A percentile compares a stretch with the other conserved stretches of the same genome.
These are phyloP conservation scores for Zymoseptoria tritici DNA, from an alignment of 2,329 filamentous ascomycete genomes.

Conservation along the genomic window DNA sequence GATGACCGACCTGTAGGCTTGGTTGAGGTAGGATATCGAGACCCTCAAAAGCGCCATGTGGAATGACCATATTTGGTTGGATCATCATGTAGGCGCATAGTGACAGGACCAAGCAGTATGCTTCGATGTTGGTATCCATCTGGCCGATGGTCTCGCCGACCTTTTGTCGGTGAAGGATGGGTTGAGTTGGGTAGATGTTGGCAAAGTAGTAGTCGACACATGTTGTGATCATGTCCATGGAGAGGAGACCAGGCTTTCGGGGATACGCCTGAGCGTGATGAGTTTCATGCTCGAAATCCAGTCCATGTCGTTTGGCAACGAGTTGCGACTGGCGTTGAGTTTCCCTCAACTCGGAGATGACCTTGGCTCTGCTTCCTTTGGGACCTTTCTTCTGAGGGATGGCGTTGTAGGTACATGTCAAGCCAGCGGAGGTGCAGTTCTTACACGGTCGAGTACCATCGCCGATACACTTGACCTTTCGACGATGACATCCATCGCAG, in stretches of 20 bases:
- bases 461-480: constrained; percentile 46
- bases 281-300: constrained; percentile 35
- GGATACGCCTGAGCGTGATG: constrained; percentile 37
- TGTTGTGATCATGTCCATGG: constrained; percentile 42
- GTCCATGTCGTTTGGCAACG: constrained; percentile 32
- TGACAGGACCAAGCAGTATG: constrained; percentile 50
- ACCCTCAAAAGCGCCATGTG: constrained; percentile 39
- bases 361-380: constrained; percentile 55
- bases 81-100: constrained; percentile 46
- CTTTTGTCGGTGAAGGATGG: constrained; percentile 47
- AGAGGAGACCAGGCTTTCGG: constrained; percentile 43
- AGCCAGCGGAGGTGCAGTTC: constrained; percentile 52
- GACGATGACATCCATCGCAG: constrained; percentile 37
- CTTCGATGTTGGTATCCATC: constrained; percentile 47
- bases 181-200: constrained; percentile 58
- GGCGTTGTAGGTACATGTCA: constrained; percentile 58
- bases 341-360: constrained; percentile 55
- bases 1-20: constrained; percentile 42
- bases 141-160: constrained; percentile 47
- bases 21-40: constrained; percentile 41
- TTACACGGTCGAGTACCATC: constrained; percentile 49
- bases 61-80: constrained; percentile 41
- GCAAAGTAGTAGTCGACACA: constrained; percentile 57
- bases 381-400: constrained; percentile 58
- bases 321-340: constrained; percentile 42